Evolutionary conservation across 768 basidiomycete species (phyloP), one percentile per base, ranked within the genome.

Genomic region (Suillus brevipes): DNA sequence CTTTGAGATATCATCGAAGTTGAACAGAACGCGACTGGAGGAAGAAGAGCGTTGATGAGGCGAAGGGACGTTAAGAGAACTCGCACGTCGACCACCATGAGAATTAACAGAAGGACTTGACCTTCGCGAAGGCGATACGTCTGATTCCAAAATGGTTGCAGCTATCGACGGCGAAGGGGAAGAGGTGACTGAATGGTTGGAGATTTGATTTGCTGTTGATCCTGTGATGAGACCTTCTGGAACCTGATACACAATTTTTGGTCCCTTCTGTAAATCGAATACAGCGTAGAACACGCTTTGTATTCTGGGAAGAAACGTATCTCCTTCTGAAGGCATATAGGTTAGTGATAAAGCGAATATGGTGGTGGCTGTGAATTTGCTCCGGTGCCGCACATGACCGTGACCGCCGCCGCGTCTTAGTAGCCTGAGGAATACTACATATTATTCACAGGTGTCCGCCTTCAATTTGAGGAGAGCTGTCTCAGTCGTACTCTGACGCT

Each of bases 201-300:
- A 57, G 64, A 70, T 70, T 72, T 70, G 66, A 37, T 74, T 80
- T 25, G 80, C 68, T 5, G 73, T 71, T 14, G 80, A 74, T 34
- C 79, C 76, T 7, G 88, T 84, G 67, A 97, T 93, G 60, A 95
- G 87, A 52, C 89, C 93, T 74, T 97, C 97, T 1, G 97, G 97
- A 8, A 97, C 95, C 78, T 99, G 96, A 71, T 91, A 91, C 6
- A 94, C 88, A 55, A 99, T 91, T 72, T 92, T 92, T 3, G 95
- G 92, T 2, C 97, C 97, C 62, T 90, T 87, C 6, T 79, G 80
- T 43, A 89, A 84, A 77, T 99, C 94, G 74, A 99, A 99, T 16
- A 91, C 88, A 4, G 96, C 90, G 72, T 97, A 98, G 80, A 99
- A 98, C 16, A 97, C 90, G 13, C 94, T 95, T 70, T 89, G 87